phyloP scores from a whole-genome alignment of 148 eudicot species.

The Camellia lanceoleosa region DNA sequence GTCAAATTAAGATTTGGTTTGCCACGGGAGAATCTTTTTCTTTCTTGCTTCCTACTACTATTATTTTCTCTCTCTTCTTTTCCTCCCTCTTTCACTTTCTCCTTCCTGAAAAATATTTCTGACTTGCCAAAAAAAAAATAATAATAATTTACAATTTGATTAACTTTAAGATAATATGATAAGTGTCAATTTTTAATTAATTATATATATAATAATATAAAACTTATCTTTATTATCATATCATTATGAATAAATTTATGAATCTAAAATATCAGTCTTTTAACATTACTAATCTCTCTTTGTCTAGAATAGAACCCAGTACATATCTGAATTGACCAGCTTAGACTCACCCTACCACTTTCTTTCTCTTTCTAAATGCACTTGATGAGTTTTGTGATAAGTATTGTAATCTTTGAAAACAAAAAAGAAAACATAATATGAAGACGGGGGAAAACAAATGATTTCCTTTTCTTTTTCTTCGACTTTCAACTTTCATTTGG shows the following conservation, averaged over 20 bases:
- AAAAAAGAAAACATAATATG: background rate
- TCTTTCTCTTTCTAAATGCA: background rate
- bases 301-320: background rate
- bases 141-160: too few species aligned
- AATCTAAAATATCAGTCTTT: too few species aligned
- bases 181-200: too few species aligned
- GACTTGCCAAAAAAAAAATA: too few species aligned
- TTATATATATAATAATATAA: too few species aligned
- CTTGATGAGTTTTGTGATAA: background rate
- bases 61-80: too few species aligned
- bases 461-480: background rate
- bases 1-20: constrained; percentile 15
- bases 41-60: background rate
- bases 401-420: background rate
- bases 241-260: too few species aligned
- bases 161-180: too few species aligned
- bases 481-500: constrained; percentile 3
- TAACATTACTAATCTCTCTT: too few species aligned
- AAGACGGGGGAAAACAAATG: background rate
- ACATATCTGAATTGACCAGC: constrained; percentile 3
- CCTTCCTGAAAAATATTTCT: too few species aligned
- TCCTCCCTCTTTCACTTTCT: too few species aligned
- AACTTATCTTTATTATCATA: too few species aligned
- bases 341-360: background rate
- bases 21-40: constrained; percentile 28